Evolutionary conservation across 2,329 filamentous ascomycete genomes (phyloP), one percentile per base, ranked within the genome.

Genomic region (Scleromitrula shiraiana): DNA sequence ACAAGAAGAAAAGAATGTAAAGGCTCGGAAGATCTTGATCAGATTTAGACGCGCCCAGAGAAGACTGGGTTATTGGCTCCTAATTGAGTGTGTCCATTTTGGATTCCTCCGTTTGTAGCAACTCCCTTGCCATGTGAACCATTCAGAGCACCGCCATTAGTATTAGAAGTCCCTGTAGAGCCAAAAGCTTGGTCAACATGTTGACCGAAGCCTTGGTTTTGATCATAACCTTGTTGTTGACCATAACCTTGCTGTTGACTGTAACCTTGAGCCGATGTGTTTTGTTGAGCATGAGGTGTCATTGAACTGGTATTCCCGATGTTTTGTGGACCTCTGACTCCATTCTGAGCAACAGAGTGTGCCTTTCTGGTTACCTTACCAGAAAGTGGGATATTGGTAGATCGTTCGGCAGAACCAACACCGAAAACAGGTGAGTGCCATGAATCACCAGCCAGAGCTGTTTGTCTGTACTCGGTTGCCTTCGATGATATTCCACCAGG

Each of bases 401-500:
- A 88, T 68, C 83, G 82, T 47, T 77, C 73, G 9, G 90, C 89
- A 36, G 71, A 77, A 40, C 93, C 91, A 59, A 97, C 84, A 51
- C 80, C 83, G 73, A 98, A 98, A 61, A 98, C 81, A 8, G 91
- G 88, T 52, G 86, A 94, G 74, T 95, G 85, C 93, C 93, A 98
- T 67, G 82, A 83, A 48, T 95, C 86, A 44, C 93, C 93, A 78
- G 93, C 88, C 57, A 73, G 74, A 7, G 91, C 88, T 50, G 95
- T 76, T 19, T 96, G 81, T 70, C 82, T 88, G 76, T 94, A 97
- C 68, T 95, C 88, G 20, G 88, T 94, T 8, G 91, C 90, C 78
- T 95, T 96, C 71, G 80, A 83, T 58, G 86, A 93, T 65, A 96
- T 91, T 47, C 89, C 90, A 26, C 86, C 86, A 22, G 90, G 89